A percentile compares a stretch with the other conserved stretches of the same genome.
Conservation (phyloP, 805 yeast genomes). For the Schwanniomyces occidentalis region DNA sequence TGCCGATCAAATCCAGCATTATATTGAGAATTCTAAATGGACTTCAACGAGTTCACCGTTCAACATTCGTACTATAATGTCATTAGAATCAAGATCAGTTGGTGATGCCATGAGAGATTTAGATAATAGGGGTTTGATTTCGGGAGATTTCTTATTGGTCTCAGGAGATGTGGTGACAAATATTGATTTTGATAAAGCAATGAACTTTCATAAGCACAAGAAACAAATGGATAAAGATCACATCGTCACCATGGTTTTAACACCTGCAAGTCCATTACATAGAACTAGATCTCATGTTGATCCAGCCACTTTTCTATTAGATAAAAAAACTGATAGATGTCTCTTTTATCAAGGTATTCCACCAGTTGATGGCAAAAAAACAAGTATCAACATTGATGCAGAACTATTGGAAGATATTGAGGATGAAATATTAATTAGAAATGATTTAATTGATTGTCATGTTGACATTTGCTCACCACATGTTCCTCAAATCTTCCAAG, state of each 20-base stretch:
- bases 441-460: conserved; percentile 94
- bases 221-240: conserved; percentile 82
- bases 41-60: conserved; percentile 72
- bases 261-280: conserved; percentile 82
- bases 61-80: conserved; percentile 71
- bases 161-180: conserved; percentile 97
- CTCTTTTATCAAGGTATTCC: conserved; percentile 82
- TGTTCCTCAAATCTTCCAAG: conserved; percentile 94
- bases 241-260: conserved; percentile 89
- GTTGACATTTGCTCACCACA: conserved; percentile 94
- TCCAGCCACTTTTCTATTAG: conserved; percentile 83
- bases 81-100: conserved; percentile 85
- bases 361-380: conserved; percentile 39
- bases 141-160: conserved; percentile 85
- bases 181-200: conserved; percentile 71
- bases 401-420: conserved; percentile 77
- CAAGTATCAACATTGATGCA: conserved; percentile 66
- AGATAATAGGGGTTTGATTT: conserved; percentile 85
- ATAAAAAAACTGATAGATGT: conserved; percentile 71
- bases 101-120: conserved; percentile 98
- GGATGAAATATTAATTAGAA: conserved; percentile 73
- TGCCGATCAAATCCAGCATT: conserved; percentile 82
- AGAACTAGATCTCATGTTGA: conserved; percentile 79
- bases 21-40: conserved; percentile 78
- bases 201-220: conserved; percentile 71